These are phyloP conservation scores for Plasmodium coatneyi DNA, from an alignment of 169 alveolate genomes.

Conservation along the genomic window DNA sequence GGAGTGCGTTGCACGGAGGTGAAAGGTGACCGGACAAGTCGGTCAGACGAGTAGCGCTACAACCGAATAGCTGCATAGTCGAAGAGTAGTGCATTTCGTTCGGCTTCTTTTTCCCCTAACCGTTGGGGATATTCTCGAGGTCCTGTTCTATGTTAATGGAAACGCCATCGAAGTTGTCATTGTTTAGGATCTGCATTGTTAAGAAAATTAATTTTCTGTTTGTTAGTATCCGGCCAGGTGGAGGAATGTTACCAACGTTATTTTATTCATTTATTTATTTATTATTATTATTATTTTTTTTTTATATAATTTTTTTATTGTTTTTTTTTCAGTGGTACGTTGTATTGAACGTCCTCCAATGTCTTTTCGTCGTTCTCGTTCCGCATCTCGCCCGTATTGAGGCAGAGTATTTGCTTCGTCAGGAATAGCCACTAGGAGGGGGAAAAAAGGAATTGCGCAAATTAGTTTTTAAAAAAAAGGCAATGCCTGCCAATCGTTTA, in stretches of 20 bases:
- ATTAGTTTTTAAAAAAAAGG: neutral
- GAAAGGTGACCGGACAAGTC: neutral
- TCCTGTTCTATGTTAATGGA: conserved; percentile 48
- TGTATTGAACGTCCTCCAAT: conserved; percentile 43
- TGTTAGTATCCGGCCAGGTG: neutral
- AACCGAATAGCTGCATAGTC: neutral
- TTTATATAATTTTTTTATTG: neutral
- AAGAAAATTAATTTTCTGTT: neutral
- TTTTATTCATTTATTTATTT: neutral
- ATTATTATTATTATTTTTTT: neutral
- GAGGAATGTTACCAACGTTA: neutral
- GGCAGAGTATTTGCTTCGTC: conserved; percentile 72
- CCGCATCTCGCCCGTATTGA: conserved; percentile 56
- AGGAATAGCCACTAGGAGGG: conserved; percentile 45
- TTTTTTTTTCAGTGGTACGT: conserved; percentile 3
- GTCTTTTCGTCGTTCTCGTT: conserved; percentile 55
- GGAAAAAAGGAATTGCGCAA: neutral
- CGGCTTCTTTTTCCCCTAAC: conserved; percentile 15
- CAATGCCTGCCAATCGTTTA: neutral
- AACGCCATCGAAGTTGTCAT: conserved; percentile 56
- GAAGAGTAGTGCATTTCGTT: neutral
- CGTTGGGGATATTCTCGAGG: conserved; percentile 65
- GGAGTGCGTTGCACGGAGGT: neutral
- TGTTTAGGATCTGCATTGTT: conserved; percentile 37
- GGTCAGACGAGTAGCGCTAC: neutral